phyloP scores from a whole-genome alignment of 2,329 filamentous ascomycete genomes.

The Nigrospora osmanthi region DNA sequence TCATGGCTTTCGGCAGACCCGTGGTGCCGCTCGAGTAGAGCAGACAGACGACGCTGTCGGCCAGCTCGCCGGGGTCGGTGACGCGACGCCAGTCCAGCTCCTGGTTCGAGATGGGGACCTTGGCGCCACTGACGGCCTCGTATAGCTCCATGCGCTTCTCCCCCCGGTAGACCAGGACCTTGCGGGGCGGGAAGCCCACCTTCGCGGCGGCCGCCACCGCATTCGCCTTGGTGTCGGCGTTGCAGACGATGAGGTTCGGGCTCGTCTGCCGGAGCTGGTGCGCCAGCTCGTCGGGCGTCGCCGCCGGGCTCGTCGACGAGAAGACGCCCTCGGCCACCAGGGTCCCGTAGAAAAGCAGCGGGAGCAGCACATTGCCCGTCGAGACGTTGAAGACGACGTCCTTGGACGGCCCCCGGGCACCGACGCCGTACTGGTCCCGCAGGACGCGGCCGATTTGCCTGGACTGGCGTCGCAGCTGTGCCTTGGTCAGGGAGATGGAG shows the following conservation, averaged over 20 bases:
- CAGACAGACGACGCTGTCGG: slow-evolving; percentile 30
- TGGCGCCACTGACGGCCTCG: slow-evolving; percentile 19
- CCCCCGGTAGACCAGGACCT: slow-evolving; percentile 44
- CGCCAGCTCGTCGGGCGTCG: slow-evolving; percentile 15
- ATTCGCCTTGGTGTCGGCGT: slow-evolving; percentile 36
- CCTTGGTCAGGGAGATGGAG: slow-evolving; percentile 43
- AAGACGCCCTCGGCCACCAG: slow-evolving; percentile 16
- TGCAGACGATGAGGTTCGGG: slow-evolving; percentile 33
- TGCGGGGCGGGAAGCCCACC: slow-evolving; percentile 30
- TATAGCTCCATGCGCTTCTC: slow-evolving; percentile 15
- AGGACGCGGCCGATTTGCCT: slow-evolving; percentile 48
- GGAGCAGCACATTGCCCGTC: slow-evolving; percentile 15
- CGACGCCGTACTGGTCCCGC: slow-evolving; percentile 23
- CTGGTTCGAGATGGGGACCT: slow-evolving; percentile 23
- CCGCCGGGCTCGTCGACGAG: slow-evolving; percentile 13
- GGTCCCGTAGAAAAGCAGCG: slow-evolving; percentile 15
- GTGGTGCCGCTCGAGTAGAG: slow-evolving; percentile 42
- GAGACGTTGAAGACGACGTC: slow-evolving; percentile 16
- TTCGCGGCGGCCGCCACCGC: slow-evolving; percentile 40
- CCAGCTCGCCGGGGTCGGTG: slow-evolving; percentile 37
- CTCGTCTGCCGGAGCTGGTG: slow-evolving; percentile 29
- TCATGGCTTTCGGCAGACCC: slow-evolving; percentile 38
- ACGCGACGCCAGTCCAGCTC: slow-evolving; percentile 45
- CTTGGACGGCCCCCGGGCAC: slow-evolving; percentile 8
- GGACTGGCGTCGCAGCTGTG: slow-evolving; percentile 36